A percentile compares a stretch with the other conserved stretches of the same genome.
These are phyloP conservation scores for Curvularia lunata DNA, from an alignment of 2,329 filamentous ascomycete species.

Conservation along the genomic window DNA sequence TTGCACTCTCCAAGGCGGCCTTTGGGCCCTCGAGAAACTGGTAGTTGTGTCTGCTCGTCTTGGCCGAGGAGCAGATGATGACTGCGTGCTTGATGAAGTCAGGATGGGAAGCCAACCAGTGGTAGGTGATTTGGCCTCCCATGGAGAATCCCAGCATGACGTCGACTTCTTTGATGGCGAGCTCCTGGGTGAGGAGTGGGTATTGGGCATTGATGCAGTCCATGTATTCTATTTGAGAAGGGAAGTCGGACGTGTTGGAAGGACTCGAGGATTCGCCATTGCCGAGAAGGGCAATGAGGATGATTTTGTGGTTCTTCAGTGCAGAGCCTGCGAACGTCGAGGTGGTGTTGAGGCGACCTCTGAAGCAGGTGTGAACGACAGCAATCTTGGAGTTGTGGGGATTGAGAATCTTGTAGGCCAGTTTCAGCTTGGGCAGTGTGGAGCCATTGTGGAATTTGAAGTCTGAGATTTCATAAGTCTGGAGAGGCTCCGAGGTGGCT, in stretches of 20 bases:
- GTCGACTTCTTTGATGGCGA: conserved; percentile 54
- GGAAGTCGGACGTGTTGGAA: conserved; percentile 57
- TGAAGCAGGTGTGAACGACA: conserved; percentile 63
- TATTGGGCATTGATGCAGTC: conserved; percentile 62
- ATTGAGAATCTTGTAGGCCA: conserved; percentile 37
- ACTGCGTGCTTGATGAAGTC: conserved; percentile 54
- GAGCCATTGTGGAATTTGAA: conserved; percentile 30
- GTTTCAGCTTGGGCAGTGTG: conserved; percentile 18
- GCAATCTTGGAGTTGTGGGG: conserved; percentile 31
- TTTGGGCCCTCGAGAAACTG: conserved; percentile 63
- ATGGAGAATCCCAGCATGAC: conserved; percentile 63
- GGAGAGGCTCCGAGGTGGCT: conserved; percentile 12
- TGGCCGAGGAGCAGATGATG: conserved; percentile 59
- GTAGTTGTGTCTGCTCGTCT: conserved; percentile 60
- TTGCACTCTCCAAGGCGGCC: conserved; percentile 54
- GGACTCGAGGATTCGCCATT: conserved; percentile 63
- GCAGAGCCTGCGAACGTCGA: conserved; percentile 55
- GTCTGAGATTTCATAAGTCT: conserved; percentile 24
- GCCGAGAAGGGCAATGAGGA: conserved; percentile 60
- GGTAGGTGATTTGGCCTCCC: conserved; percentile 62
- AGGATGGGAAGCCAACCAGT: conserved; percentile 59
- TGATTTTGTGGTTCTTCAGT: conserved; percentile 57
- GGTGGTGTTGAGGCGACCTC: conserved; percentile 59
- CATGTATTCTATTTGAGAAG: conserved; percentile 52
- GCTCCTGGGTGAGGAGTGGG: conserved; percentile 48